These are phyloP conservation scores for Elaeis oleifera DNA, from an alignment of 202 grass and related monocot species.

Conservation along the genomic window DNA sequence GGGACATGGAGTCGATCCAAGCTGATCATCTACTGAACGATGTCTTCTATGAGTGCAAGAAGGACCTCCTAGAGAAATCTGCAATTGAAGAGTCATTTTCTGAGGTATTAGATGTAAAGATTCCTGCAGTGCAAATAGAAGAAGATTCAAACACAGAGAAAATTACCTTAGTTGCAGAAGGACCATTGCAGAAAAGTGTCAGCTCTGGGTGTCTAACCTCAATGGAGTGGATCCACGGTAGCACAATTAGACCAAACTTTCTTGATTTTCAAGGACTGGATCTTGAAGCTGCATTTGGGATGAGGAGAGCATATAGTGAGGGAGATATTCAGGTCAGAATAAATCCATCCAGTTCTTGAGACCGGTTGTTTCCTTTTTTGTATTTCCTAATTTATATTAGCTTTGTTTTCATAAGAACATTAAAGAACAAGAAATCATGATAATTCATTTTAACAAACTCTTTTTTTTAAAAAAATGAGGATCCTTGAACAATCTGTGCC, in stretches of 20 bases:
- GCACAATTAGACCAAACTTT: constrained; percentile 61
- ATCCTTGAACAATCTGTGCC: too few species aligned
- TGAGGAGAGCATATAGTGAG: constrained; percentile 88
- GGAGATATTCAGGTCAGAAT: constrained; percentile 86
- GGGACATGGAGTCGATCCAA: constrained; percentile 37
- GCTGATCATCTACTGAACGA: constrained; percentile 58
- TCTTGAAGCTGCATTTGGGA: constrained; percentile 63
- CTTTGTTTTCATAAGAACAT: too few species aligned
- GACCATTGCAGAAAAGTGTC: constrained; percentile 78
- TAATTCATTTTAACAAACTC: too few species aligned
- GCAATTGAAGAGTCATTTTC: constrained; percentile 73
- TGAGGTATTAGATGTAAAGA: constrained; percentile 82
- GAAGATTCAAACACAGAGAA: constrained; percentile 32
- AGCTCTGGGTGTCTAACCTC: constrained; percentile 84
- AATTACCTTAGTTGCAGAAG: constrained; percentile 34
- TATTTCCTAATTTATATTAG: too few species aligned
- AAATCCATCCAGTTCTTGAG: not conserved
- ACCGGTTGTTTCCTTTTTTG: constrained; percentile 10
- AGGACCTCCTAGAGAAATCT: constrained; percentile 74
- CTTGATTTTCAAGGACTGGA: constrained; percentile 75
- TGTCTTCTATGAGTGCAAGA: constrained; percentile 67
- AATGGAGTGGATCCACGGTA: constrained; percentile 46
- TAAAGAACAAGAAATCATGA: too few species aligned
- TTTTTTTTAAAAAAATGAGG: too few species aligned
- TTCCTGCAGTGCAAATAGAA: constrained; percentile 67